Evolutionary conservation across 2,329 filamentous ascomycete genomes (phyloP), one percentile per base, ranked within the genome.

Genomic region (Aureobasidium sp.): DNA sequence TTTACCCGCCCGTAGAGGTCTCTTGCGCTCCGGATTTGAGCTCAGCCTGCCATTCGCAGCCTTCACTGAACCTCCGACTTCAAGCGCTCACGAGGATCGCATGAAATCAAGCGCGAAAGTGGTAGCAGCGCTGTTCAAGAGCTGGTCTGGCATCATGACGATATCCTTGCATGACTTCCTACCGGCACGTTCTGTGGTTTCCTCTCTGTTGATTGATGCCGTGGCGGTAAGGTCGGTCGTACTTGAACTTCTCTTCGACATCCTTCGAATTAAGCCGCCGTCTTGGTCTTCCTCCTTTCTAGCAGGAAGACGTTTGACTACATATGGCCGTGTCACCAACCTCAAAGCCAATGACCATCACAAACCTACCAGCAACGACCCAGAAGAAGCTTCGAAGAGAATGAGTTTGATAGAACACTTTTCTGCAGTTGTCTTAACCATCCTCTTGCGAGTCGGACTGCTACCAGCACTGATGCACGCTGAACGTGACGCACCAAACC

Each of bases 241-340:
- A 21, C 81, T 99, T 64, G 94, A 99, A 72, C 78, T 99, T 13
- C 76, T 99, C 21, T 97, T 95, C 67, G 85, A 87, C 68, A 82
- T 87, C 25, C 76, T 99, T 57, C 86, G 93, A 39, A 97, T 99
- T 70, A 97, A 97, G 68, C 88, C 92, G 62, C 86, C 94, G 47
- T 87, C 91, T 9, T 99, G 94, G 94, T 95, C 94, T 8, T 92
- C 91, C 0, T 95, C 93, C 0, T 99, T 96, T 72, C 82, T 99
- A 50, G 94, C 95, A 39, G 95, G 94, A 8, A 85, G 94, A 66
- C 83, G 95, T 63, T 79, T 99, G 50, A 99, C 95, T 0, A 99
- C 94, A 0, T 99, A 99, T 72, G 93, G 92, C n/a, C 84, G 95
- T 68, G 92, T 97, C 41, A 86, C 91, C 8, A 94, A 91, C 64